phyloP scores from a whole-genome alignment of 164 flowering plant species.

The Euptelea pleiosperma region DNA sequence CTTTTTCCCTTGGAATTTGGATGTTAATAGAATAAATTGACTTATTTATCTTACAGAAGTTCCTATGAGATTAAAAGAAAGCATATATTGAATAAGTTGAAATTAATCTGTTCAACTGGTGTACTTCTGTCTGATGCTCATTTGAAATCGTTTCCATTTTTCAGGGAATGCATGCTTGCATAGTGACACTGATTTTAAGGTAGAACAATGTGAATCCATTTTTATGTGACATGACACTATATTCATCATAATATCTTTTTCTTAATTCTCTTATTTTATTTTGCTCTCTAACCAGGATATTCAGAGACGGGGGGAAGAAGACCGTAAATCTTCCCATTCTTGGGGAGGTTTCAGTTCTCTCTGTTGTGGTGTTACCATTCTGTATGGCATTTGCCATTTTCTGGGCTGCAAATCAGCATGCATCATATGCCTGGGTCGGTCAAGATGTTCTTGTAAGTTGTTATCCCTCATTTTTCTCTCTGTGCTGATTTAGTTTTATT shows the following conservation, averaged over 20 bases:
- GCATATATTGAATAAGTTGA: too few species aligned
- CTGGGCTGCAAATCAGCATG: conserved; percentile 62
- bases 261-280: conserved; percentile 1
- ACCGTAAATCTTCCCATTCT: conserved; percentile 52
- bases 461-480: background rate
- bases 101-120: too few species aligned
- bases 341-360: conserved; percentile 59
- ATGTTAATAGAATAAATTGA: too few species aligned
- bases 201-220: conserved; percentile 18
- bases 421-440: conserved; percentile 88
- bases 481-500: too few species aligned
- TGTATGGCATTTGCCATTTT: conserved; percentile 65
- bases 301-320: conserved; percentile 38
- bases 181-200: conserved; percentile 58
- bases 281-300: conserved; percentile 38
- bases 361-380: conserved; percentile 41
- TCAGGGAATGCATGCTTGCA: conserved; percentile 84
- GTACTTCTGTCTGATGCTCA: conserved; percentile 7
- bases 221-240: background rate
- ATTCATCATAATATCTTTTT: background rate
- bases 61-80: too few species aligned
- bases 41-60: too few species aligned
- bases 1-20: too few species aligned
- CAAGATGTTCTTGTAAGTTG: conserved; percentile 92
- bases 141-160: conserved; percentile 11